These are phyloP conservation scores for Millerozyma acaciae DNA, from an alignment of 805 yeast genomes.

Conservation along the genomic window DNA sequence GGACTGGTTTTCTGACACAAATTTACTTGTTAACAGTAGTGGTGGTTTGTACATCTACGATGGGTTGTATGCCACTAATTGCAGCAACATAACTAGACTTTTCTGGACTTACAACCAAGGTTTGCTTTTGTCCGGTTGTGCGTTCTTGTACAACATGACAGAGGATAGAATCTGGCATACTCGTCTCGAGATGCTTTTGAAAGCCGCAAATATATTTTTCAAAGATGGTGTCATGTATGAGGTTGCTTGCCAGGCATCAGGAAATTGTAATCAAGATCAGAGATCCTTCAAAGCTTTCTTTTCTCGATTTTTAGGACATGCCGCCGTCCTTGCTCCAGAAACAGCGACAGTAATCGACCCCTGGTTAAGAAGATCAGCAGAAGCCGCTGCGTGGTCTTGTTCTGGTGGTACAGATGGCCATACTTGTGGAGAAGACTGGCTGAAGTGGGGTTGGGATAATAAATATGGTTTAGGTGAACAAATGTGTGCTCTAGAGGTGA, in stretches of 20 bases:
- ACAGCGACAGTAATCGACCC: conserved; percentile 44
- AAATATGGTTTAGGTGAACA: conserved; percentile 76
- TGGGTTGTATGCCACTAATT: conserved; percentile 65
- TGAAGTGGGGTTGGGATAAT: conserved; percentile 51
- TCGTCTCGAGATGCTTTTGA: conserved; percentile 53
- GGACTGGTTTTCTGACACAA: conserved; percentile 41
- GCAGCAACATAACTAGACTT: conserved; percentile 52
- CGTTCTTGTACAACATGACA: conserved; percentile 75
- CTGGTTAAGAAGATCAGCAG: conserved; percentile 38
- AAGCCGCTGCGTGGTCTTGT: conserved; percentile 68
- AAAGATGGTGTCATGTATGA: conserved; percentile 61
- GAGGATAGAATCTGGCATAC: conserved; percentile 60
- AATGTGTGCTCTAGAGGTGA: conserved; percentile 66
- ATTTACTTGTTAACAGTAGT: conserved; percentile 42
- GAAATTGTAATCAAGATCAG: conserved; percentile 78
- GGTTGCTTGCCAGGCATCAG: conserved; percentile 69
- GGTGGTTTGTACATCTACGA: conserved; percentile 59
- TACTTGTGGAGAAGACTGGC: conserved; percentile 76
- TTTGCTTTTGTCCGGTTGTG: conserved; percentile 71
- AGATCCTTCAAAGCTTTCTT: conserved; percentile 88
- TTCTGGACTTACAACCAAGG: conserved; percentile 93
- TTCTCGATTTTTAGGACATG: conserved; percentile 67
- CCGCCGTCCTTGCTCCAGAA: conserved; percentile 68
- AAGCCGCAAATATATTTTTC: conserved; percentile 58
- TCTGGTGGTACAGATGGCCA: conserved; percentile 70